Conservation (phyloP, 2,329 filamentous ascomycete genomes). For the Microcera coccophila region DNA sequence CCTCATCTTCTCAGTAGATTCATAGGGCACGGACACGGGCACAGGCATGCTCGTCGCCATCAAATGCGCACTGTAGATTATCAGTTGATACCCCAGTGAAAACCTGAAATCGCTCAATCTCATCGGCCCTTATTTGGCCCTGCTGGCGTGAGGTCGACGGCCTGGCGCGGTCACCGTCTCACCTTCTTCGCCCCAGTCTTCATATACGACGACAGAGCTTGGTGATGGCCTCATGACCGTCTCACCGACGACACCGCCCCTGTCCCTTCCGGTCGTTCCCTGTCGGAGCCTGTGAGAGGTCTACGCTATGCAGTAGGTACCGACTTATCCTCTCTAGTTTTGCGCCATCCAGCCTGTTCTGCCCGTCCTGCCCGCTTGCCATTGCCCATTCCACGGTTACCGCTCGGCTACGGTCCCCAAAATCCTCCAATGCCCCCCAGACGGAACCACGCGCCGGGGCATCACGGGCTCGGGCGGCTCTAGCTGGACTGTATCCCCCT, state of each 20-base stretch:
- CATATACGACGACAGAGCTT: neutral
- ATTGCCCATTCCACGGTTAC: constrained; percentile 15
- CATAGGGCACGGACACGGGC: neutral
- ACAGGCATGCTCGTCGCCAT: neutral
- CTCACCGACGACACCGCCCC: neutral
- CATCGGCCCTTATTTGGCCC: constrained; percentile 1
- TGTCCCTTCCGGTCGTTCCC: neutral
- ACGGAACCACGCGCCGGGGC: constrained; percentile 25
- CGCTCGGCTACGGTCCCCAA: constrained; percentile 26
- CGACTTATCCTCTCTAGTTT: constrained; percentile 17
- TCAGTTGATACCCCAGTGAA: neutral
- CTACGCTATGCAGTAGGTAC: constrained; percentile 12
- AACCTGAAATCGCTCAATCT: neutral
- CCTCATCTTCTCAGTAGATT: constrained; percentile 5
- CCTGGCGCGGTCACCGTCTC: neutral
- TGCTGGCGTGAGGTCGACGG: neutral
- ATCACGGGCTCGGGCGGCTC: constrained; percentile 28
- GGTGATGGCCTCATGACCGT: neutral
- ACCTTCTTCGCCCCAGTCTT: neutral
- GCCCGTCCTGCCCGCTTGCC: neutral
- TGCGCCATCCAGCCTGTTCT: neutral
- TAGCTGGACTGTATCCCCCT: constrained; percentile 15
- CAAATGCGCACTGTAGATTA: neutral
- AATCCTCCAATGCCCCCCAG: constrained; percentile 16
- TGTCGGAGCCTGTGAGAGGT: neutral